Percentiles rank a stretch among this genome's conserved stretches.
Conservation (phyloP, 2,329 filamentous ascomycete species). For the Cytospora mali region DNA sequence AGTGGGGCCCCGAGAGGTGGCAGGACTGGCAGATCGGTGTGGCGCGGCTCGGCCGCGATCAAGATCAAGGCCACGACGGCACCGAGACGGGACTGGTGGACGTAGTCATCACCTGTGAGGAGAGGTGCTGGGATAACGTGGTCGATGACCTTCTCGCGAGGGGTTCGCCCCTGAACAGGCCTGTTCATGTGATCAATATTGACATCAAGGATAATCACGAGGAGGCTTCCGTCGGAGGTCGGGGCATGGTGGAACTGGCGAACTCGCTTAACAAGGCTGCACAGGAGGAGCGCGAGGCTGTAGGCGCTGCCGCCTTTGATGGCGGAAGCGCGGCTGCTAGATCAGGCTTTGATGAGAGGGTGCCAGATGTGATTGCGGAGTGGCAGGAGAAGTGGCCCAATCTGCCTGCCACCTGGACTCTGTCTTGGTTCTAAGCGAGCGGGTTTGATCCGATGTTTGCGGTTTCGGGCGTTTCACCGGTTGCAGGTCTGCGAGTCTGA, state of each 20-base stretch:
- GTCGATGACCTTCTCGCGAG: slow-evolving; percentile 89
- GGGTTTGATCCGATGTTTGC: slow-evolving; percentile 9
- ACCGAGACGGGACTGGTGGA: slow-evolving; percentile 90
- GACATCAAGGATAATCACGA: slow-evolving; percentile 99
- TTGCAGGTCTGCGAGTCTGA: not conserved
- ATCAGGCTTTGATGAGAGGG: slow-evolving; percentile 84
- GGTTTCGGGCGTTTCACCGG: slow-evolving; percentile 10
- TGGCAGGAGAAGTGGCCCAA: slow-evolving; percentile 97
- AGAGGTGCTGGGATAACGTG: slow-evolving; percentile 97
- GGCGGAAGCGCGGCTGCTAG: slow-evolving; percentile 67
- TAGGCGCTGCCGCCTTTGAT: slow-evolving; percentile 69
- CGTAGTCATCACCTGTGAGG: slow-evolving; percentile 95
- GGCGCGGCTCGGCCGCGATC: slow-evolving; percentile 74
- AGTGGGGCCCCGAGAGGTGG: slow-evolving; percentile 95
- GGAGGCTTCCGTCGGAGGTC: slow-evolving; percentile 86
- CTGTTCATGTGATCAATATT: slow-evolving; percentile 97
- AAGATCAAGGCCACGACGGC: slow-evolving; percentile 76
- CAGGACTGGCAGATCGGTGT: slow-evolving; percentile 94
- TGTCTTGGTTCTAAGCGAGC: slow-evolving; percentile 79
- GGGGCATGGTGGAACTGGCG: slow-evolving; percentile 89
- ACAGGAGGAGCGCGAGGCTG: slow-evolving; percentile 69
- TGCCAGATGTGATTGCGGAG: slow-evolving; percentile 85
- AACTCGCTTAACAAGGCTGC: slow-evolving; percentile 82
- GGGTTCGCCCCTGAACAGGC: slow-evolving; percentile 83
- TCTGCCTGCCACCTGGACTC: slow-evolving; percentile 87